Percentiles rank a stretch among this genome's conserved stretches.
Conservation (phyloP, 306 rosid species). For the Neltuma alba region DNA sequence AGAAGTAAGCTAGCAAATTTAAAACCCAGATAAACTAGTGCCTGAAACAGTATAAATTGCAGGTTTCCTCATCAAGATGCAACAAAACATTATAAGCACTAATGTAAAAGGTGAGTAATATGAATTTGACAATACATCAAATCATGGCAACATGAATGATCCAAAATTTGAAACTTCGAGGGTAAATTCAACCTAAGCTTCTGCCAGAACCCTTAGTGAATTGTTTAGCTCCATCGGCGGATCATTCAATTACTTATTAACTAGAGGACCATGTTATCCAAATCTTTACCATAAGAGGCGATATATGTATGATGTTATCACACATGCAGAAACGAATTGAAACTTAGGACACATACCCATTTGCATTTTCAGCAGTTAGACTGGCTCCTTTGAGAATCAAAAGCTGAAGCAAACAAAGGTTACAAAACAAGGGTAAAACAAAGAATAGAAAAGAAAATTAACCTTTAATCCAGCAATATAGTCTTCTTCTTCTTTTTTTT, state of each 20-base stretch:
- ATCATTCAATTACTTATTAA: conserved; percentile 8
- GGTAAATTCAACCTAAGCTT: not conserved
- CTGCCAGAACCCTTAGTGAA: not conserved
- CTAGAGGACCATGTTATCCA: conserved; percentile 21
- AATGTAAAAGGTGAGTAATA: conserved; percentile 4
- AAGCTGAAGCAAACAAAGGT: conserved; percentile 60
- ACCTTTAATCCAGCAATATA: conserved; percentile 29
- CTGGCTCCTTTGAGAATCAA: conserved; percentile 83
- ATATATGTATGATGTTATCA: conserved; percentile 22
- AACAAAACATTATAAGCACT: conserved; percentile 21
- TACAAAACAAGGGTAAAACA: conserved; percentile 15
- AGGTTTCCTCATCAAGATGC: conserved; percentile 7
- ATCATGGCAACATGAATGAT: not conserved
- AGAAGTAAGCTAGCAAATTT: conserved; percentile 24
- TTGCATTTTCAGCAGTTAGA: conserved; percentile 74
- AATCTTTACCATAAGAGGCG: not conserved
- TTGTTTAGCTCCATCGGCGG: conserved; percentile 16
- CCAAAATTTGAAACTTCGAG: not conserved
- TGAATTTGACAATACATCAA: not conserved
- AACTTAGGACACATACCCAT: conserved; percentile 61
- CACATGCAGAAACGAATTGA: conserved; percentile 32
- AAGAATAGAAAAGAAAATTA: conserved; percentile 27
- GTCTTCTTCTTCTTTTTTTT: not conserved
- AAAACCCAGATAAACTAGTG: conserved; percentile 14
- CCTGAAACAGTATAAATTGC: conserved; percentile 1